phyloP scores from a whole-genome alignment of 1,284 basidiomycete species.

The Coniferiporia sulphurascens region DNA sequence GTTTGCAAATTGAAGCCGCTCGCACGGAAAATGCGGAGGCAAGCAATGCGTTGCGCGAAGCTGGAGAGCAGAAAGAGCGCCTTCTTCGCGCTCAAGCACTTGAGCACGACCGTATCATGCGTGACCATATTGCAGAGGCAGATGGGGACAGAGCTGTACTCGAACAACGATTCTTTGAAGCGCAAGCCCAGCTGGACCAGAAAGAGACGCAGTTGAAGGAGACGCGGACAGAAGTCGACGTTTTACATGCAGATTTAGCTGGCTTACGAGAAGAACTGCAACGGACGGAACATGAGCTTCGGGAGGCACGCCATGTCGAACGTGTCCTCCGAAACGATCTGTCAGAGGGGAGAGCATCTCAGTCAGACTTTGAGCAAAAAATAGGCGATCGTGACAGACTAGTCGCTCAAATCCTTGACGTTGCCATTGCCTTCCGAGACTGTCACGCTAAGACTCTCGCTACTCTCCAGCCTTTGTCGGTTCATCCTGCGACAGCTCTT shows the following conservation, averaged over 20 bases:
- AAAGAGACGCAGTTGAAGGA: conserved; percentile 59
- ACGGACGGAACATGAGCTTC: conserved; percentile 60
- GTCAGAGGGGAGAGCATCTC: conserved; percentile 52
- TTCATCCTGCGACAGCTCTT: conserved; percentile 47
- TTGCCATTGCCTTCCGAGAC: conserved; percentile 67
- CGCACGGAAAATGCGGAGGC: conserved; percentile 64
- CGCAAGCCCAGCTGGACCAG: conserved; percentile 59
- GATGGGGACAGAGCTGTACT: conserved; percentile 88
- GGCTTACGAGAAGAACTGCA: conserved; percentile 70
- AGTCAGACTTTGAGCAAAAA: conserved; percentile 60
- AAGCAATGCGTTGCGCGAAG: conserved; percentile 59
- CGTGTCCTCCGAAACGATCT: conserved; percentile 59
- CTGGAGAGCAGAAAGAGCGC: conserved; percentile 69
- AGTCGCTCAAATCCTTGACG: conserved; percentile 69
- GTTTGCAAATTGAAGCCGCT: conserved; percentile 64
- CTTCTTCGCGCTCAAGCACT: conserved; percentile 68
- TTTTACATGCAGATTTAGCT: conserved; percentile 57
- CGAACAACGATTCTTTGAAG: conserved; percentile 79
- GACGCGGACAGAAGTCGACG: conserved; percentile 48
- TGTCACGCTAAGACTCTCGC: conserved; percentile 66
- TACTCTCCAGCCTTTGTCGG: conserved; percentile 54
- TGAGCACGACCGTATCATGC: conserved; percentile 79
- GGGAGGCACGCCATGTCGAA: conserved; percentile 58
- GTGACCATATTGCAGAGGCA: conserved; percentile 86
- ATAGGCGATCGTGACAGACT: conserved; percentile 57